Conservation (phyloP, 805 yeast genomes). For the Teunomyces pallodes region DNA sequence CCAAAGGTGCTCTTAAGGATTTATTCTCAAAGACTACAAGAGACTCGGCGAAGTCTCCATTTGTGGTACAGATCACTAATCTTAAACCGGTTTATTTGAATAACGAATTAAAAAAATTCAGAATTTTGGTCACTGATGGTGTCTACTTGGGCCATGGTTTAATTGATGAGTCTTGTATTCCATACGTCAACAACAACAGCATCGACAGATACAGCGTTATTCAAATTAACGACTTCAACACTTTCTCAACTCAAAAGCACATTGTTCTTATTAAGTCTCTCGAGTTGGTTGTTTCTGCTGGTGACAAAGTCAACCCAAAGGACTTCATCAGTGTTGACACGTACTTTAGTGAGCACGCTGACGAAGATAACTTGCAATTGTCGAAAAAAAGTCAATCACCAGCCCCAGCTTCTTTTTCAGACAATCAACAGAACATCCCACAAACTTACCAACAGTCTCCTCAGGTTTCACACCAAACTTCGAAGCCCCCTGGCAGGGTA, state of each 20-base stretch:
- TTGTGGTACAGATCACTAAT: conserved; percentile 35
- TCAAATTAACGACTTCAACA: conserved; percentile 38
- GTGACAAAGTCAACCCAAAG: conserved; percentile 34
- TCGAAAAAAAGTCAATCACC: conserved; percentile 4
- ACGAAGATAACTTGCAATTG: conserved; percentile 39
- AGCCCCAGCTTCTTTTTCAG: conserved; percentile 8
- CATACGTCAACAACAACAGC: conserved; percentile 39
- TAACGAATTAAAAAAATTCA: conserved; percentile 15
- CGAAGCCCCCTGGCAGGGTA: conserved; percentile 32
- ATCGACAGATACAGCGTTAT: conserved; percentile 46
- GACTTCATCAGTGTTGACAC: conserved; percentile 50
- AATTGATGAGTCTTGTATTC: conserved; percentile 42
- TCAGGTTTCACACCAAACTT: conserved; percentile 8
- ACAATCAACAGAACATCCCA: conserved; percentile 8
- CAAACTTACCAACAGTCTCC: conserved; percentile 7
- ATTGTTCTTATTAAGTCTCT: conserved; percentile 48
- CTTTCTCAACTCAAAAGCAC: conserved; percentile 48
- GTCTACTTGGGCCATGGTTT: conserved; percentile 35
- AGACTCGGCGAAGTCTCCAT: conserved; percentile 18
- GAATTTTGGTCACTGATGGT: conserved; percentile 42
- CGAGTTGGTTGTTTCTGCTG: conserved; percentile 38
- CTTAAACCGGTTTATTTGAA: conserved; percentile 37
- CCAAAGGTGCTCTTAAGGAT: conserved; percentile 14
- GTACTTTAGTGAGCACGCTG: conserved; percentile 58
- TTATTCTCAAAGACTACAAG: conserved; percentile 16